These are phyloP conservation scores for Fragilaria radians DNA, from an alignment of 108 stramenopile species.

Conservation along the genomic window DNA sequence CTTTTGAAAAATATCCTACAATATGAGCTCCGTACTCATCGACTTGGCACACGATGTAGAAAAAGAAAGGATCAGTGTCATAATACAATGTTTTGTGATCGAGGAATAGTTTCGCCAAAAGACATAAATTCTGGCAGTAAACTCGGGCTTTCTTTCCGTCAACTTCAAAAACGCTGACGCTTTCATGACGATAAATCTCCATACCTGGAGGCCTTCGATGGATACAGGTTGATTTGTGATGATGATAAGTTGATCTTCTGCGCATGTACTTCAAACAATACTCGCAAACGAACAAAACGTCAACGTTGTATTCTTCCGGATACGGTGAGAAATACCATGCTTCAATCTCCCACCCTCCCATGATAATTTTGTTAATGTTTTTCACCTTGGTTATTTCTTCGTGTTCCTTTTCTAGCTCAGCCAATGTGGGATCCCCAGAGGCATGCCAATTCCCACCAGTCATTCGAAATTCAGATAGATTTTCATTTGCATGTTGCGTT, in stretches of 20 bases:
- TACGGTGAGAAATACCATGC: conserved; percentile 99
- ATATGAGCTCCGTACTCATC: conserved; percentile 76
- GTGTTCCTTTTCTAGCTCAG: conserved; percentile 88
- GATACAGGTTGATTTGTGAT: conserved; percentile 58
- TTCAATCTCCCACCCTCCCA: conserved; percentile 88
- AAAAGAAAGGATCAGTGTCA: conserved; percentile 98
- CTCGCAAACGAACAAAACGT: conserved; percentile 95
- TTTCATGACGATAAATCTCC: conserved; percentile 87
- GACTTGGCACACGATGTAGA: conserved; percentile 93
- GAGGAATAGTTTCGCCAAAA: conserved; percentile 97
- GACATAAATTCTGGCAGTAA: conserved; percentile 98
- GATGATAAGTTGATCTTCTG: conserved; percentile 60
- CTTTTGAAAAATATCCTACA: conserved; percentile 96
- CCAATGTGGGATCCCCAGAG: conserved; percentile 53
- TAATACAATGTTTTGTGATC: conserved; percentile 99
- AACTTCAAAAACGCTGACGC: conserved; percentile 68
- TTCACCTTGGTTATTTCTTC: conserved; percentile 99
- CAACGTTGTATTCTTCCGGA: conserved; percentile 82
- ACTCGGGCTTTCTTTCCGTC: conserved; percentile 75
- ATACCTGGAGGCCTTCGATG: conserved; percentile 88
- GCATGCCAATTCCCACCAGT: conserved; percentile 71
- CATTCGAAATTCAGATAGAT: conserved; percentile 11
- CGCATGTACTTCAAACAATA: conserved; percentile 94
- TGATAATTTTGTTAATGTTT: conserved; percentile 91
- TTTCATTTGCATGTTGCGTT: conserved; percentile 7